Base-by-base conservation (phyloP, 2,329 filamentous ascomycete species). In the Coniochaeta pulveracea region DNA sequence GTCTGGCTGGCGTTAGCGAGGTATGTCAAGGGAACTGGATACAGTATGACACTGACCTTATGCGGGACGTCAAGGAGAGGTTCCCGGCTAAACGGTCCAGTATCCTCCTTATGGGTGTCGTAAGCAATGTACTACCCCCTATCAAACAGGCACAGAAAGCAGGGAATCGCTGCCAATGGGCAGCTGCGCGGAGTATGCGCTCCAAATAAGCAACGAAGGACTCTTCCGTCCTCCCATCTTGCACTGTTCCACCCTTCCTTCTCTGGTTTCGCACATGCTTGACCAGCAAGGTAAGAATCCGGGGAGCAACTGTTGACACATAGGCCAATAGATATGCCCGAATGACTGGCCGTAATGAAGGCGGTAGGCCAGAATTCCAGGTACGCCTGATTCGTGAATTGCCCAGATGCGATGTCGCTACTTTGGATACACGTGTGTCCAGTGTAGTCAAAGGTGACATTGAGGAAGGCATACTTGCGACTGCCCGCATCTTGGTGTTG, bases 301-400 rank as follows among this genome's bases (percentile, higher is more conserved):
- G 61, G 10, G 74, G 74, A 18, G 59, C 63, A 6, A 76, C 70
- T 21, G 65, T 61, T 33, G 72, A 76, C 12, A 64, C 65, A 55
- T 77, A 79, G 19, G 73, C 74, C 21, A 78, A 46, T 10, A 73
- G 47, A 50, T 75, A 80, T 29, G 75, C 74, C 37, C 72, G 65
- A 34, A 75, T 45, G 16, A 75, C 51, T 11, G 75, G 74, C 34
- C 68, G 64, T 19, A 78, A 52, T 25, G 62, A 40, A 10, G 65
- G 58, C 19, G 72, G 69, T 27, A 76, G 49, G 40, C 42, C 43
- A 24, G 47, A 40, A 41, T 51, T 45, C 42, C 54, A 46, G 18
- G 11, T 29, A 12, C 22, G 23, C 19, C 26, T 24, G 18, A 17
- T 12, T 11, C n/a, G n/a, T n/a, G n/a, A n/a, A n/a, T n/a, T n/a